Evolutionary conservation across 225 moss, liverwort and hornwort species (phyloP).

Genomic region (Physcomitrellopsis africana): DNA sequence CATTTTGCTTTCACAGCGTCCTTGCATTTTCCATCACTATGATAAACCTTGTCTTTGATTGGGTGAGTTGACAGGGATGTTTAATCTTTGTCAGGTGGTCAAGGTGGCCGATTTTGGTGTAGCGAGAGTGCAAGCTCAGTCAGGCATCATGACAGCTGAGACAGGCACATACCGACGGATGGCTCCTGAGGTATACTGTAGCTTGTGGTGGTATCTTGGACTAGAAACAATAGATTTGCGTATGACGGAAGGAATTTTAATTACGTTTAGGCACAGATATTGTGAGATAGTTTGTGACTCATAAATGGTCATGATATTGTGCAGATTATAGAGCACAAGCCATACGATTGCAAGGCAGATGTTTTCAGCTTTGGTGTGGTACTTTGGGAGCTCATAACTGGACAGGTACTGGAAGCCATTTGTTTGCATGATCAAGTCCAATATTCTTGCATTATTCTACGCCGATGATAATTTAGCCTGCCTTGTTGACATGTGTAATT

Average conservation of each 20-base stretch:
- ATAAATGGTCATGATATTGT: constrained; percentile 1
- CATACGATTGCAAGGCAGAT: constrained; percentile 83
- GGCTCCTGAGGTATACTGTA: constrained; percentile 80
- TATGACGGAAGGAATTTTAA: too few species aligned
- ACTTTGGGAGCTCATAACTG: constrained; percentile 95
- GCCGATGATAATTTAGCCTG: not conserved
- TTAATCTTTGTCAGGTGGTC: constrained; percentile 60
- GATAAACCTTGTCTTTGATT: not conserved
- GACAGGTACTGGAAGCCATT: constrained; percentile 63
- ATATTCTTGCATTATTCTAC: not conserved
- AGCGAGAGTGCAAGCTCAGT: constrained; percentile 91
- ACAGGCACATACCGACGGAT: constrained; percentile 99
- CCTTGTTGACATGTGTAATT: not conserved
- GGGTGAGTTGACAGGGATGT: not conserved
- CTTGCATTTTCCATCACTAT: not conserved
- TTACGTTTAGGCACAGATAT: too few species aligned
- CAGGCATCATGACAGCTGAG: constrained; percentile 98
- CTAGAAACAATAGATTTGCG: not conserved
- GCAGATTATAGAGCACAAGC: constrained; percentile 94
- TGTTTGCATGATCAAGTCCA: not conserved
- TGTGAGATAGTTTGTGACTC: not conserved
- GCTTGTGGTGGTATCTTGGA: too few species aligned
- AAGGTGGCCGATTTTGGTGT: constrained; percentile 99
- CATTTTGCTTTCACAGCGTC: not conserved
- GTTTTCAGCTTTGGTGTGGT: constrained; percentile 95